phyloP scores from a whole-genome alignment of 202 grass and related monocot genomes.

The Zizania palustris region DNA sequence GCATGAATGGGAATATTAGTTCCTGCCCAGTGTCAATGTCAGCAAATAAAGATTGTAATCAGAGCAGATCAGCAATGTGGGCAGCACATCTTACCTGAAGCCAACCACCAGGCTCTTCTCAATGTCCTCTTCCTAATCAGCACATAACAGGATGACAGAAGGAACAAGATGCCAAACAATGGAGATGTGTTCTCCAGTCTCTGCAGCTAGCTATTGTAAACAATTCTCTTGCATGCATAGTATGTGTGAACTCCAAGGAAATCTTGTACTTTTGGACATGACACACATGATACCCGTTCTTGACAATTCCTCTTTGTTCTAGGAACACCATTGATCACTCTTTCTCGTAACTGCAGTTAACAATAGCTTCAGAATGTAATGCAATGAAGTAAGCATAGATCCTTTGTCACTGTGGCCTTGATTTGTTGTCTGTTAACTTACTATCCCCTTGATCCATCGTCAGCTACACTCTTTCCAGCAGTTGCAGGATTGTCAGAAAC shows the following conservation, averaged over 20 bases:
- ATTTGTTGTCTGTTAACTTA: conserved; percentile 17
- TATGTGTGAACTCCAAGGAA: conserved; percentile 5
- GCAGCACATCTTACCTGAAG: conserved; percentile 34
- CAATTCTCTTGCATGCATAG: background rate
- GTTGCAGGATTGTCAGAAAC: conserved; percentile 35
- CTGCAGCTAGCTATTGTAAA: background rate
- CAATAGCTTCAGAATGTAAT: background rate
- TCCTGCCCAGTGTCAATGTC: conserved; percentile 30
- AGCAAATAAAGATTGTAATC: conserved; percentile 44
- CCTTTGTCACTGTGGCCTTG: conserved; percentile 21
- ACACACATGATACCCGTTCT: background rate
- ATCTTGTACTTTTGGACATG: background rate
- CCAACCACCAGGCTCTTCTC: conserved; percentile 39
- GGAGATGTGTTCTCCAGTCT: background rate
- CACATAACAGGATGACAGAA: conserved; percentile 30
- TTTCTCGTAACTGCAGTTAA: background rate
- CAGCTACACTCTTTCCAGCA: conserved; percentile 28
- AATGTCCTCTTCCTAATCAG: conserved; percentile 15
- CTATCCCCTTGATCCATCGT: background rate
- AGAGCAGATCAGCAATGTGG: conserved; percentile 25
- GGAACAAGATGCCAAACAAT: conserved; percentile 20
- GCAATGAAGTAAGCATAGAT: conserved; percentile 8
- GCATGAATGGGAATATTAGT: conserved; percentile 4
- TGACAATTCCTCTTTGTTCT: background rate
- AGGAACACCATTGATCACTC: background rate